These are phyloP conservation scores for Austropuccinia psidii DNA, from an alignment of 1,284 basidiomycete genomes.

Conservation along the genomic window DNA sequence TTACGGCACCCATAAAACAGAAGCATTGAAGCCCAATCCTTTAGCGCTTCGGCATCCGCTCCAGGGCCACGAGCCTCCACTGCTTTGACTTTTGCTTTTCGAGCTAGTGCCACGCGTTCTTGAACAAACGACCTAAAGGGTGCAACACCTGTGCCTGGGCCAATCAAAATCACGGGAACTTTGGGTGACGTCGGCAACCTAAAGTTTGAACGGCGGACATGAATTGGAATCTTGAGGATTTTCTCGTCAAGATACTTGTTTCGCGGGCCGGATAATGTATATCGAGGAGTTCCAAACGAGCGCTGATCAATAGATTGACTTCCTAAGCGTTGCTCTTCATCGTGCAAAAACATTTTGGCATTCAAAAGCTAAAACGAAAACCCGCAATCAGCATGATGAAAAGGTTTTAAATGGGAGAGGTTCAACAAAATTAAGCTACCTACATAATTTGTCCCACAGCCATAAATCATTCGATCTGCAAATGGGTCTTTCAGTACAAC, in stretches of 20 bases:
- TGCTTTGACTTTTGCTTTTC: constrained; percentile 65
- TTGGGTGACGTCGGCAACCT: constrained; percentile 92
- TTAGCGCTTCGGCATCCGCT: constrained; percentile 73
- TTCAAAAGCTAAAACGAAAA: constrained; percentile 88
- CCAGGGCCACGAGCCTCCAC: constrained; percentile 54
- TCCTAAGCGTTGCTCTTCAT: constrained; percentile 43
- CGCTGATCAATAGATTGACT: constrained; percentile 48
- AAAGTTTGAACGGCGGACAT: constrained; percentile 93
- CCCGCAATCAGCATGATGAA: constrained; percentile 53
- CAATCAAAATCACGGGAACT: constrained; percentile 97
- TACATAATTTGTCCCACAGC: constrained; percentile 27
- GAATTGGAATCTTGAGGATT: constrained; percentile 78
- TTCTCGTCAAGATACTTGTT: constrained; percentile 64
- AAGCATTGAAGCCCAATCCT: constrained; percentile 88
- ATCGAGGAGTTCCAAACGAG: constrained; percentile 56
- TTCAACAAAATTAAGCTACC: not conserved
- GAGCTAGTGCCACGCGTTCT: constrained; percentile 88
- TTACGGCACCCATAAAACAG: constrained; percentile 94
- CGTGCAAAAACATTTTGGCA: constrained; percentile 67
- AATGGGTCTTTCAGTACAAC: constrained; percentile 52
- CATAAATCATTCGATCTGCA: constrained; percentile 55
- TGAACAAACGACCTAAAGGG: constrained; percentile 98
- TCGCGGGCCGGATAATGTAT: constrained; percentile 81
- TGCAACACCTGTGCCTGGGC: constrained; percentile 94
- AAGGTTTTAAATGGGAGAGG: not conserved